Conservation (phyloP, 257 asterid genomes). For the Plectranthus barbatus region DNA sequence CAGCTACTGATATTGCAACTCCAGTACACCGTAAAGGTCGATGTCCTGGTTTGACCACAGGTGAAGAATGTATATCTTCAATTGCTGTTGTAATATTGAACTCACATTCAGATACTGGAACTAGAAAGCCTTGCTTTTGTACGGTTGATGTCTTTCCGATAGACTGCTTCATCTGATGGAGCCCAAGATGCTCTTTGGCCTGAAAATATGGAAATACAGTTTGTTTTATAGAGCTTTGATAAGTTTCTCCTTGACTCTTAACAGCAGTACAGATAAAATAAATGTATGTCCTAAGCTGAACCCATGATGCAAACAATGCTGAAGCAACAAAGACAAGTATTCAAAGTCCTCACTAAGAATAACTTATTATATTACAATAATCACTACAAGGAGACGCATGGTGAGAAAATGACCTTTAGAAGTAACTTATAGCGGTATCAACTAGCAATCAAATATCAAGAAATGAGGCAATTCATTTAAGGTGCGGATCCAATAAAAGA, state of each 20-base stretch:
- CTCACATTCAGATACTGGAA: conserved; percentile 76
- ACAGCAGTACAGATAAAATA: background rate
- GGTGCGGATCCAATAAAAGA: background rate
- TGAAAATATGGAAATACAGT: conserved; percentile 17
- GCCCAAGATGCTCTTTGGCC: conserved; percentile 62
- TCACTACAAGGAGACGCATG: background rate
- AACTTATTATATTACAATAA: background rate
- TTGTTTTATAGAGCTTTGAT: background rate
- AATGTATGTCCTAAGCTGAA: background rate
- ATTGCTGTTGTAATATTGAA: conserved; percentile 76
- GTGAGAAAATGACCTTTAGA: background rate
- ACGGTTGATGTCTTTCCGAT: conserved; percentile 45
- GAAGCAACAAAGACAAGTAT: no score
- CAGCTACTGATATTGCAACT: conserved; percentile 81
- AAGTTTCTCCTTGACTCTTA: conserved; percentile 3
- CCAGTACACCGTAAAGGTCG: conserved; percentile 87
- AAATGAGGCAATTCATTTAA: background rate
- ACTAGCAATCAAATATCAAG: background rate
- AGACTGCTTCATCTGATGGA: conserved; percentile 49
- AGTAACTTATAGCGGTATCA: background rate
- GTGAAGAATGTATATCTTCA: conserved; percentile 64
- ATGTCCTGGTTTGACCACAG: conserved; percentile 42
- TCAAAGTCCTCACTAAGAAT: background rate
- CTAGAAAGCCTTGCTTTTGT: conserved; percentile 59
- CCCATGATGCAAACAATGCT: background rate